These are phyloP conservation scores for Solanum dulcamara DNA, from an alignment of 257 asterid genomes.

Conservation along the genomic window DNA sequence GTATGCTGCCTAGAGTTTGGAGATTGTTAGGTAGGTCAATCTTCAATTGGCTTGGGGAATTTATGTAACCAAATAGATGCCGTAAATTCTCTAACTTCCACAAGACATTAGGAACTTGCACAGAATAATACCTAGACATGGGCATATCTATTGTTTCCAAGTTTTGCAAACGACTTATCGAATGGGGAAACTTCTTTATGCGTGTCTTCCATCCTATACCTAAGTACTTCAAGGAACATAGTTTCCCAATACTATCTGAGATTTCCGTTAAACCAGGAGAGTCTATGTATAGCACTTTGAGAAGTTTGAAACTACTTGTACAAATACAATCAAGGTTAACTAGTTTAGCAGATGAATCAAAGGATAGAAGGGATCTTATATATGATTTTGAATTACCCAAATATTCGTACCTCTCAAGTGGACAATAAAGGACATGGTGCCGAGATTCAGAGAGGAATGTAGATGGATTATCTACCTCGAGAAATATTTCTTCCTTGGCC, in stretches of 20 bases:
- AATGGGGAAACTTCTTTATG: conserved; percentile 3
- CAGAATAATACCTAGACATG: neutral
- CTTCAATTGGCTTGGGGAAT: neutral
- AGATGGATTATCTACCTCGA: neutral
- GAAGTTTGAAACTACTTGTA: conserved; percentile 1
- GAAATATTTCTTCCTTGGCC: conserved; percentile 8
- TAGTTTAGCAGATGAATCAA: neutral
- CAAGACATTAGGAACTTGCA: neutral
- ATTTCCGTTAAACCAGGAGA: neutral
- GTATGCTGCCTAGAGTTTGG: conserved; percentile 5
- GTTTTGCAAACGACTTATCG: neutral
- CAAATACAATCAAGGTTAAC: neutral
- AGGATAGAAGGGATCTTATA: neutral
- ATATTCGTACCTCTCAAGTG: neutral
- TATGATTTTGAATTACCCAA: neutral
- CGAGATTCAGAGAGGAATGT: neutral
- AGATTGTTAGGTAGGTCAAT: neutral
- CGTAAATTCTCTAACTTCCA: conserved; percentile 1
- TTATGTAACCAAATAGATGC: neutral
- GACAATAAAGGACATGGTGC: neutral
- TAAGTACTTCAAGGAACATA: conserved; percentile 9
- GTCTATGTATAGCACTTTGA: conserved; percentile 2
- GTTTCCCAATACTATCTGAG: neutral
- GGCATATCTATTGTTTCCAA: conserved; percentile 6
- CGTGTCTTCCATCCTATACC: neutral